Evolutionary conservation across 2,329 filamentous ascomycete genomes (phyloP), one percentile per base, ranked within the genome.

Genomic region (Seiridium unicorne): DNA sequence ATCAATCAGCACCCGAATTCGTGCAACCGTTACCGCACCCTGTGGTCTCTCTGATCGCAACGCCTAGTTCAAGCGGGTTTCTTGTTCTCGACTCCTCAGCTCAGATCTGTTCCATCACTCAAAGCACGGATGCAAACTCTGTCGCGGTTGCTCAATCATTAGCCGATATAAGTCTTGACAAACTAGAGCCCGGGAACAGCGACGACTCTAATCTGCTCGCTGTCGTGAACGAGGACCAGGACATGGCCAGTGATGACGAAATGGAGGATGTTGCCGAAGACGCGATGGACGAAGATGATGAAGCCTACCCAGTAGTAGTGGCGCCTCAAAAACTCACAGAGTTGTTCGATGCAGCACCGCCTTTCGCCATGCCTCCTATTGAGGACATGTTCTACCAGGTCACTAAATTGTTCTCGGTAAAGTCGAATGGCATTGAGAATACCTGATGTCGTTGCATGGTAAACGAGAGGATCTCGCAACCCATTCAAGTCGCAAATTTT

Each of bases 351-450:
- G 80, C 82, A 11, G 86, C 86, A 2, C 86, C 88, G 2, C 84
- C 87, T 3, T 90, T 89, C 69, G 87, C 89, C 0, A 82, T 89
- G 68, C 87, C 89, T 31, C 85, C 89, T 9, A 84, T 93, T 31
- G 86, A 89, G 72, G 90, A 92, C 63, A 83, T 92, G 77, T 93
- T 93, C 70, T 87, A 89, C 72, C 85, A 87, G 72, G 87, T 94
- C 44, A 84, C 89, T 10, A 84, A 79, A 4, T 70, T 91, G 63
- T 86, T 90, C 70, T 82, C 84, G 1, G 77, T 83, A 62, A 88
- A 85, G 71, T 81, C 84, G 11, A 65, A 79, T 48, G 38, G 38
- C 38, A 13, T 42, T 42, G 38, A 42, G 38, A 42, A 42, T 26
- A 26, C 18, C 18, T 26, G 18, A 26, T 26, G 18, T 26, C 18